Percentiles rank a stretch among this genome's conserved stretches.
phyloP scores from a whole-genome alignment of 2,329 filamentous ascomycete genomes.

The Ophiostoma angusticollis region DNA sequence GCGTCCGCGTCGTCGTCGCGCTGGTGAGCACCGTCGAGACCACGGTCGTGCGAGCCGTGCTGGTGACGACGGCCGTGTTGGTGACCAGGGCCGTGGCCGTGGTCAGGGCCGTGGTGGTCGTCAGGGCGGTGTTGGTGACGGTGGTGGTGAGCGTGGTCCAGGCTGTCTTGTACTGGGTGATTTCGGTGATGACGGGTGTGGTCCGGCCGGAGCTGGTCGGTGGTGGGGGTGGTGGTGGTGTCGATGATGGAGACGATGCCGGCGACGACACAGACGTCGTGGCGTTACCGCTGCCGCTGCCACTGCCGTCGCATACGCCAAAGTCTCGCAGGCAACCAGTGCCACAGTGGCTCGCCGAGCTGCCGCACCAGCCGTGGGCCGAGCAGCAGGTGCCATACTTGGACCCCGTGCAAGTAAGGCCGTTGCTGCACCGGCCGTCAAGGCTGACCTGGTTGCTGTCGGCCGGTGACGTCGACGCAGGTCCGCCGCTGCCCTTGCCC shows the following conservation, averaged over 20 bases:
- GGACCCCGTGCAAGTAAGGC: slow-evolving; percentile 16
- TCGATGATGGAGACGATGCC: no score
- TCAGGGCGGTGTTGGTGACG: neutral
- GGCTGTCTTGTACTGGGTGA: neutral
- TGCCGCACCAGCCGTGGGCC: slow-evolving; percentile 21
- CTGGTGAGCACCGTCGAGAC: neutral
- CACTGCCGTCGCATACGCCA: no score
- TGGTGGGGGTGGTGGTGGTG: neutral
- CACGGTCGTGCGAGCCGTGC: neutral
- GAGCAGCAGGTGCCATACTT: slow-evolving; percentile 19
- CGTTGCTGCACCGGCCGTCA: slow-evolving; percentile 12
- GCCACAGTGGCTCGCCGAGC: slow-evolving; percentile 19
- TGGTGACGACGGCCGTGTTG: slow-evolving; percentile 1
- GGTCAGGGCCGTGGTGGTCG: neutral
- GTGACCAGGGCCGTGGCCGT: neutral
- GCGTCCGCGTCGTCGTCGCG: neutral
- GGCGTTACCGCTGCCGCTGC: slow-evolving; percentile 9
- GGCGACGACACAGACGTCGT: no score
- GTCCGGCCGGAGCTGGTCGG: neutral
- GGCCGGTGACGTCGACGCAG: neutral
- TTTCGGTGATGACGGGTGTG: neutral
- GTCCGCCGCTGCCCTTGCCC: neutral
- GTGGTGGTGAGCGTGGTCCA: slow-evolving; percentile 6
- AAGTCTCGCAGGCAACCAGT: slow-evolving; percentile 18
- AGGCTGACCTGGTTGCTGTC: neutral